A percentile compares a stretch with the other conserved stretches of the same genome.
phyloP scores from a whole-genome alignment of 345 rosid genomes.

The Acer negundo region DNA sequence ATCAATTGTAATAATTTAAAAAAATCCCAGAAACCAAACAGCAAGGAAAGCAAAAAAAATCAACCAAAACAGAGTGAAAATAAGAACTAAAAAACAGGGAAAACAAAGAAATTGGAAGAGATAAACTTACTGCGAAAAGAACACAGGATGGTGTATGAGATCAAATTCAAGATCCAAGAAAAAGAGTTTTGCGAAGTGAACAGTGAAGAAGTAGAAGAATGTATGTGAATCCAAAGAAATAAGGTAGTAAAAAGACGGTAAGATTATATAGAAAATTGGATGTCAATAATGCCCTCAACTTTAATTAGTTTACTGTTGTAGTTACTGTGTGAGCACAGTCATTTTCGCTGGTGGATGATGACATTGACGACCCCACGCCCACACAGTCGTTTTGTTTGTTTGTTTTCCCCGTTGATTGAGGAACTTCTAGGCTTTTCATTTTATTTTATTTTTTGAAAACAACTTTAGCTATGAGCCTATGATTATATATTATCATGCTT shows the following conservation, averaged over 20 bases:
- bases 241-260: neutral
- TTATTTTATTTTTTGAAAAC: too few species aligned
- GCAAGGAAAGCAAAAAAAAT: neutral
- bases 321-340: neutral
- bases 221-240: neutral
- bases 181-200: neutral
- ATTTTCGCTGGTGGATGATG: too few species aligned
- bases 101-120: neutral
- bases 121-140: neutral
- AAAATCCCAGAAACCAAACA: neutral
- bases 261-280: constrained; percentile 3
- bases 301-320: neutral
- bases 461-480: too few species aligned
- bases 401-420: too few species aligned
- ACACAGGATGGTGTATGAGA: neutral
- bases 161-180: neutral
- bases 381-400: too few species aligned
- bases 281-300: constrained; percentile 6
- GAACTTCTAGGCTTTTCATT: too few species aligned
- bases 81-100: neutral
- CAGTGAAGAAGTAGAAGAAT: neutral
- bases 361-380: too few species aligned
- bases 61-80: neutral
- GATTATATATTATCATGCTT: too few species aligned
- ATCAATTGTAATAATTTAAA: too few species aligned